These are phyloP conservation scores for Drechslera avenae DNA, from an alignment of 2,329 filamentous ascomycete species.

Conservation along the genomic window DNA sequence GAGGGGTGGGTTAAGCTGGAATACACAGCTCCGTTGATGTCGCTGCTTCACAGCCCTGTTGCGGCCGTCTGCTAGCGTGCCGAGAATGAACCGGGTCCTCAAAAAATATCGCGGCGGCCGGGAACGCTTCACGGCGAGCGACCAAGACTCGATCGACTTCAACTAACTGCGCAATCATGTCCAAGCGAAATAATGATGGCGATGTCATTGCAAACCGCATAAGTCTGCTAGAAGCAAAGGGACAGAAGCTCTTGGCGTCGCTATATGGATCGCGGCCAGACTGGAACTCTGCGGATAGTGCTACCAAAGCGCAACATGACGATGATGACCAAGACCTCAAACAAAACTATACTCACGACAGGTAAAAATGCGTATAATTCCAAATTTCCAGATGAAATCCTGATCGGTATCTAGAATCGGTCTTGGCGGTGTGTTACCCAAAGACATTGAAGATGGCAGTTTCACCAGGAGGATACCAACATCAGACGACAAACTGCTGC, in stretches of 20 bases:
- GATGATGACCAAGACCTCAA: constrained; percentile 59
- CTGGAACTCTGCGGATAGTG: constrained; percentile 42
- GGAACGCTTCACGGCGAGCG: constrained; percentile 19
- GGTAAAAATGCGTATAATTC: constrained; percentile 47
- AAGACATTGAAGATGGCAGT: constrained; percentile 44
- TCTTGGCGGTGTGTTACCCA: constrained; percentile 46
- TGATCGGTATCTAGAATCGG: constrained; percentile 40
- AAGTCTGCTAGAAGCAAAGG: constrained; percentile 59
- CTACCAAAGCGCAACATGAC: constrained; percentile 51
- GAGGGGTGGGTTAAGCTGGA: constrained; percentile 32
- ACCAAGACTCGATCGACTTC: constrained; percentile 13
- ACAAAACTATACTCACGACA: constrained; percentile 60
- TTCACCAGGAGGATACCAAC: constrained; percentile 44
- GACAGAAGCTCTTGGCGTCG: constrained; percentile 60
- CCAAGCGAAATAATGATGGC: constrained; percentile 49
- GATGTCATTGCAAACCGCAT: constrained; percentile 62
- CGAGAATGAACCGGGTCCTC: constrained; percentile 38
- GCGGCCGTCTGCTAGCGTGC: constrained; percentile 41
- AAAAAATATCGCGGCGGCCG: constrained; percentile 39
- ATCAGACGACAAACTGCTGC: constrained; percentile 52
- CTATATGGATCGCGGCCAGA: constrained; percentile 58
- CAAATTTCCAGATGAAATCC: no score
- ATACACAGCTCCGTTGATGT: constrained; percentile 20
- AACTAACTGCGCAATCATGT: constrained; percentile 32
- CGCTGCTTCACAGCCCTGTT: constrained; percentile 34